phyloP scores from a whole-genome alignment of 2,329 filamentous ascomycete species.

The Colletotrichum filicis region DNA sequence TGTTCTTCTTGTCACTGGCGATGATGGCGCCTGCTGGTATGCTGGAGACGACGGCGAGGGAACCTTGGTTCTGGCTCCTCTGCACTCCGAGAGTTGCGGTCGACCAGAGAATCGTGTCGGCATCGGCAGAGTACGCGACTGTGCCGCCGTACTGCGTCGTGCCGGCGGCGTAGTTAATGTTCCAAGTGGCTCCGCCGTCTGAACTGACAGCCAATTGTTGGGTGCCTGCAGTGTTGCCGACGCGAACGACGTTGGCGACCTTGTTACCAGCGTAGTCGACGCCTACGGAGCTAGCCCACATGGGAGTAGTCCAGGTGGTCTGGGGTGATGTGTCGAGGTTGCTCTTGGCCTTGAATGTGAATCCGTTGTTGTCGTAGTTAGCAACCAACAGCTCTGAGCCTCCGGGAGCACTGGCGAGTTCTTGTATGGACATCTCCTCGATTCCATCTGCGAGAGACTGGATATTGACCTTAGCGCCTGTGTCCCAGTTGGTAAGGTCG shows the following conservation, averaged over 20 bases:
- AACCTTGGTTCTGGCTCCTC: constrained; percentile 51
- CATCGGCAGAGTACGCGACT: constrained; percentile 63
- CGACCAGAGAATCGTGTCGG: constrained; percentile 61
- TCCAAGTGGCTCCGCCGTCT: constrained; percentile 63
- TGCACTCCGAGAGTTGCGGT: constrained; percentile 53
- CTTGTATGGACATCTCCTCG: constrained; percentile 63
- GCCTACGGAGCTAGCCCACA: constrained; percentile 56
- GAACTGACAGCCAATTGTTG: constrained; percentile 59
- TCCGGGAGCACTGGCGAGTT: constrained; percentile 59
- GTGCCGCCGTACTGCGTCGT: constrained; percentile 55
- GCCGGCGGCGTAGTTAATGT: constrained; percentile 56
- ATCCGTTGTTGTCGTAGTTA: constrained; percentile 63
- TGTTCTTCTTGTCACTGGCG: constrained; percentile 65
- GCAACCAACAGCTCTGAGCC: constrained; percentile 64
- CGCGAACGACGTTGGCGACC: constrained; percentile 58
- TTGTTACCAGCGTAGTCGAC: constrained; percentile 63
- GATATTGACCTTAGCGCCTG: constrained; percentile 52
- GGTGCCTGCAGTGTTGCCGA: constrained; percentile 56
- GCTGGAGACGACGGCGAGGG: constrained; percentile 57
- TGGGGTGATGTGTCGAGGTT: constrained; percentile 54
- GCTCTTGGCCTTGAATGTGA: constrained; percentile 53
- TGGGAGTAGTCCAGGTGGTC: constrained; percentile 57
- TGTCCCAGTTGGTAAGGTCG: constrained; percentile 66
- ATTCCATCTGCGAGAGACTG: constrained; percentile 64
- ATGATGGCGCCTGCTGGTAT: constrained; percentile 59